Evolutionary conservation across 257 asterid genomes (phyloP).

Genomic region (Fraxinus anomala): DNA sequence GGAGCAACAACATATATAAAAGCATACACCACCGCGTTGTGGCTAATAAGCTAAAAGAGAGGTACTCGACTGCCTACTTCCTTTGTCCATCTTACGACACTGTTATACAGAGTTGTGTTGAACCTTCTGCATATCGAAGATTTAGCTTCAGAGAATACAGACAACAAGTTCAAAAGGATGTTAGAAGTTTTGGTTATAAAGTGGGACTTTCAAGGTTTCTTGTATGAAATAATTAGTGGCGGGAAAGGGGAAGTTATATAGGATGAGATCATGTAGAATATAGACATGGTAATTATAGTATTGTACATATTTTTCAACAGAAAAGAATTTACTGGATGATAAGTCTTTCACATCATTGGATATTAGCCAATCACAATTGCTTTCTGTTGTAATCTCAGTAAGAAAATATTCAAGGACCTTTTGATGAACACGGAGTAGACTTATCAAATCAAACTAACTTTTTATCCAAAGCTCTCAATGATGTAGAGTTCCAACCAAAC

Average conservation of each 20-base stretch:
- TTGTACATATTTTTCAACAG: background rate
- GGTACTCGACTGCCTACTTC: slow-evolving; percentile 74
- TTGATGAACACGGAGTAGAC: too few species aligned
- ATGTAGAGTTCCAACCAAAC: too few species aligned
- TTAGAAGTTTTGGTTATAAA: slow-evolving; percentile 51
- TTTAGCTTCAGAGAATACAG: slow-evolving; percentile 62
- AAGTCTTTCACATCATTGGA: background rate
- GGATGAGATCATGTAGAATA: too few species aligned
- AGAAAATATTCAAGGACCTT: too few species aligned
- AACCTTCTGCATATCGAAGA: slow-evolving; percentile 40
- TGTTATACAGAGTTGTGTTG: slow-evolving; percentile 38
- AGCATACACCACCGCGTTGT: slow-evolving; percentile 73
- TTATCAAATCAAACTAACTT: too few species aligned
- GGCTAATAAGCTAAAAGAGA: slow-evolving; percentile 52
- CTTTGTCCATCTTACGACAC: slow-evolving; percentile 61
- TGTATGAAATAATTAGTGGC: background rate
- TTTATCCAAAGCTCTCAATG: too few species aligned
- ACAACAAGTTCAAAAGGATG: slow-evolving; percentile 59
- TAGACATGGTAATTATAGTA: background rate
- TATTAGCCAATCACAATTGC: too few species aligned
- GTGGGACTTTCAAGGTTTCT: slow-evolving; percentile 65
- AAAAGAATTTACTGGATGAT: background rate
- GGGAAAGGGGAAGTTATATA: too few species aligned
- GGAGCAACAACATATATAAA: slow-evolving; percentile 65
- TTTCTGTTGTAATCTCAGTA: too few species aligned